A percentile compares a stretch with the other conserved stretches of the same genome.
Conservation (phyloP, 495 filamentous ascomycete species). For the Penicillium cinerascens region DNA sequence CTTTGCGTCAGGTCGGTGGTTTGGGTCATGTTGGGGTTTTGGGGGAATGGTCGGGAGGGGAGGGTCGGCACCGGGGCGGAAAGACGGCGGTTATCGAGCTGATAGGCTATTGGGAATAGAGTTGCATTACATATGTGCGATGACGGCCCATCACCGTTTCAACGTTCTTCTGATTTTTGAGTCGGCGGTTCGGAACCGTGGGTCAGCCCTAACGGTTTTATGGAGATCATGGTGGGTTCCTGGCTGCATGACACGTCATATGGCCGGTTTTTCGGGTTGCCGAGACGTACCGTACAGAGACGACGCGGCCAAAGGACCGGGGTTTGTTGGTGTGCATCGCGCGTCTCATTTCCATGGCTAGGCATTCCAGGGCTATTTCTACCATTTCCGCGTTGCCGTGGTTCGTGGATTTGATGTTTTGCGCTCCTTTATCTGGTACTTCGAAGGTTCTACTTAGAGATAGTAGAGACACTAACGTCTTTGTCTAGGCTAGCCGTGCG, state of each 20-base stretch:
- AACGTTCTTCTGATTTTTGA: background rate
- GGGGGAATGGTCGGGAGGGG: background rate
- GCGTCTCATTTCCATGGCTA: background rate
- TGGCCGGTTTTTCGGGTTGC: background rate
- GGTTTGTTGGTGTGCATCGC: background rate
- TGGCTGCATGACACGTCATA: background rate
- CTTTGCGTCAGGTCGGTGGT: too few species aligned
- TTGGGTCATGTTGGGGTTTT: background rate
- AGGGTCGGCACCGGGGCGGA: background rate
- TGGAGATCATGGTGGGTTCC: background rate
- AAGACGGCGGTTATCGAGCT: background rate
- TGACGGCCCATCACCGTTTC: background rate
- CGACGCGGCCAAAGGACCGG: too few species aligned
- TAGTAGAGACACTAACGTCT: background rate
- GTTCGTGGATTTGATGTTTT: background rate
- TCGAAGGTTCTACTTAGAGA: background rate
- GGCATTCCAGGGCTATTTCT: background rate
- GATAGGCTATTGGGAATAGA: slow-evolving; percentile 1
- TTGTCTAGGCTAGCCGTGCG: background rate
- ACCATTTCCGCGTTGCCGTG: too few species aligned
- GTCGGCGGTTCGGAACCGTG: background rate
- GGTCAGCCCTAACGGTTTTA: background rate
- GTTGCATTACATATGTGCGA: background rate
- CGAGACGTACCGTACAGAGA: too few species aligned
- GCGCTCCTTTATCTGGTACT: background rate